These are phyloP conservation scores for Solanum peruvianum DNA, from an alignment of 257 asterid species.

Conservation along the genomic window DNA sequence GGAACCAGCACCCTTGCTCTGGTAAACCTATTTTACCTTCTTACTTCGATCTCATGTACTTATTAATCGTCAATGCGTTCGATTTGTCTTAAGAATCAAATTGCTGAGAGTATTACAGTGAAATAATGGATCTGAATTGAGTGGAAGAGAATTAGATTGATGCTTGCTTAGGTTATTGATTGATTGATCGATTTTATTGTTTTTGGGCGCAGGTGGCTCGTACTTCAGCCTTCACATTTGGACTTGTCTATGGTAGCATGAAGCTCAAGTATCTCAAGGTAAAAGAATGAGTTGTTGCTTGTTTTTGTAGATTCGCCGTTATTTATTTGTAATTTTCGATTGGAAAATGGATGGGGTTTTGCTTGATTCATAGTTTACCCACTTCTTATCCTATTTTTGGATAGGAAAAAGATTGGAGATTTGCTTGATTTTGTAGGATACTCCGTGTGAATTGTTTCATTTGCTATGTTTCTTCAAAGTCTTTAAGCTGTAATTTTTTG, in stretches of 20 bases:
- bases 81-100: not conserved
- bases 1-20: slow-evolving; percentile 43
- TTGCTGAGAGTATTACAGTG: not conserved
- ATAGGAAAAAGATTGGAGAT: not conserved
- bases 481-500: not conserved
- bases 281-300: not conserved
- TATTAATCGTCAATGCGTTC: not conserved
- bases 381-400: not conserved
- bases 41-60: not conserved
- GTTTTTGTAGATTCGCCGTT: not conserved
- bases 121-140: not conserved
- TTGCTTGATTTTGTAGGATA: not conserved
- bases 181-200: not conserved
- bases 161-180: not conserved
- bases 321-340: not conserved
- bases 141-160: not conserved
- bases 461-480: not conserved
- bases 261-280: slow-evolving; percentile 42
- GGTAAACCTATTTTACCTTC: slow-evolving; percentile 7
- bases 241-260: slow-evolving; percentile 29
- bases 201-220: slow-evolving; percentile 16
- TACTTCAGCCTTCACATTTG: slow-evolving; percentile 26
- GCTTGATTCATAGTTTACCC: not conserved
- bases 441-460: not conserved
- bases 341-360: not conserved